Evolutionary conservation across 2,329 filamentous ascomycete species (phyloP).

Genomic region (Lachnellula cervina): DNA sequence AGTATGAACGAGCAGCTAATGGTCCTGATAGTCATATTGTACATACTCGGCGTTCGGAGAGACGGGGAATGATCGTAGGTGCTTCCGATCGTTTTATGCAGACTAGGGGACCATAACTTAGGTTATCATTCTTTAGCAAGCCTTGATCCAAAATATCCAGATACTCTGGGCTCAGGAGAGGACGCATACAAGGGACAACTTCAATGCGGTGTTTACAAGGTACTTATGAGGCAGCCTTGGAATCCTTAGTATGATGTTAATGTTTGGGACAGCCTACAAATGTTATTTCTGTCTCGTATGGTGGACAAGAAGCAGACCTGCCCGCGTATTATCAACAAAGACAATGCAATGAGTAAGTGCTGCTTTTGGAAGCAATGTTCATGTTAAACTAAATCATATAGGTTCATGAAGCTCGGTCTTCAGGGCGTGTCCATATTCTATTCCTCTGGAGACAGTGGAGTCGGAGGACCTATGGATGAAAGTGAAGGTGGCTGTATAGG

Average conservation of each 20-base stretch:
- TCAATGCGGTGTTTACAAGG: slow-evolving; percentile 17
- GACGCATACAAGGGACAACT: slow-evolving; percentile 4
- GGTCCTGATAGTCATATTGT: slow-evolving; percentile 34
- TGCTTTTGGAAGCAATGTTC: neutral
- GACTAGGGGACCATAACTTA: slow-evolving; percentile 36
- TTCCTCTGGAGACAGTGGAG: slow-evolving; percentile 54
- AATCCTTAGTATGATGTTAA: neutral
- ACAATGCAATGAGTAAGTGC: slow-evolving; percentile 53
- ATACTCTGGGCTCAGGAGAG: neutral
- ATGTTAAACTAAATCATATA: neutral
- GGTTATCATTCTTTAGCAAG: neutral
- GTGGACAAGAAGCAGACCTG: slow-evolving; percentile 61
- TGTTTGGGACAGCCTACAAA: slow-evolving; percentile 14
- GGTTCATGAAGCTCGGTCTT: slow-evolving; percentile 57
- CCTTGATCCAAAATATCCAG: slow-evolving; percentile 19
- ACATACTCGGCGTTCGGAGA: slow-evolving; percentile 41
- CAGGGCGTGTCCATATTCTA: slow-evolving; percentile 64
- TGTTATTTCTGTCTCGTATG: slow-evolving; percentile 58
- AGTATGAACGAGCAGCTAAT: neutral
- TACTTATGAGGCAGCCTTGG: neutral
- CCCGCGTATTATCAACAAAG: slow-evolving; percentile 53
- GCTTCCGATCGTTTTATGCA: slow-evolving; percentile 33
- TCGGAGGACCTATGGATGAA: slow-evolving; percentile 50
- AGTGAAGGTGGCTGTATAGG: slow-evolving; percentile 44
- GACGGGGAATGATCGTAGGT: slow-evolving; percentile 36